Conservation (phyloP, 768 basidiomycete species). For the Dictyophora rubrovolvata region DNA sequence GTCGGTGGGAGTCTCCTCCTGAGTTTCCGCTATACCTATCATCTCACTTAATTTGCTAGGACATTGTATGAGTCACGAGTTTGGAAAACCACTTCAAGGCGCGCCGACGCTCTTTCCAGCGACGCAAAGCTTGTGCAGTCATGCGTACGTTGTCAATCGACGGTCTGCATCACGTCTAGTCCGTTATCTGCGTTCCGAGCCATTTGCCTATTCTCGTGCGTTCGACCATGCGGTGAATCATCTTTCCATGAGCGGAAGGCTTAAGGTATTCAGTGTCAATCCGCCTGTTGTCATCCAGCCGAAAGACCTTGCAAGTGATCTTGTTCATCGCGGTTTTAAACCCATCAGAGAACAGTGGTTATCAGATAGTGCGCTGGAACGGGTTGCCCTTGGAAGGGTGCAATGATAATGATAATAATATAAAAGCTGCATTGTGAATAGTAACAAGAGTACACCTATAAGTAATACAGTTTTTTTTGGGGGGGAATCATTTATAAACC, state of each 20-base stretch:
- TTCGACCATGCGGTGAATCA: conserved; percentile 66
- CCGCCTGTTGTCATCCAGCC: conserved; percentile 60
- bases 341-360: neutral
- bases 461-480: no score
- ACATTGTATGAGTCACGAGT: neutral
- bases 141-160: conserved; percentile 44
- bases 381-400: neutral
- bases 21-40: no score
- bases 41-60: neutral
- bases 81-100: conserved; percentile 27
- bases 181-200: conserved; percentile 46
- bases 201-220: conserved; percentile 69
- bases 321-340: neutral
- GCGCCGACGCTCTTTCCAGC: conserved; percentile 46
- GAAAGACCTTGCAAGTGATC: conserved; percentile 25
- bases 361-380: conserved; percentile 1
- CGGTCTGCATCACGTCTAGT: conserved; percentile 52
- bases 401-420: neutral
- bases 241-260: conserved; percentile 45
- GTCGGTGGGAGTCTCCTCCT: conserved; percentile 24
- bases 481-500: neutral
- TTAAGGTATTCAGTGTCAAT: conserved; percentile 55
- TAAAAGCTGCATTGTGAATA: neutral
- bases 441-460: no score
- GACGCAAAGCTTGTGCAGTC: conserved; percentile 66